Conservation (phyloP, 805 yeast genomes). For the Hanseniaspora hatyaiensis region DNA sequence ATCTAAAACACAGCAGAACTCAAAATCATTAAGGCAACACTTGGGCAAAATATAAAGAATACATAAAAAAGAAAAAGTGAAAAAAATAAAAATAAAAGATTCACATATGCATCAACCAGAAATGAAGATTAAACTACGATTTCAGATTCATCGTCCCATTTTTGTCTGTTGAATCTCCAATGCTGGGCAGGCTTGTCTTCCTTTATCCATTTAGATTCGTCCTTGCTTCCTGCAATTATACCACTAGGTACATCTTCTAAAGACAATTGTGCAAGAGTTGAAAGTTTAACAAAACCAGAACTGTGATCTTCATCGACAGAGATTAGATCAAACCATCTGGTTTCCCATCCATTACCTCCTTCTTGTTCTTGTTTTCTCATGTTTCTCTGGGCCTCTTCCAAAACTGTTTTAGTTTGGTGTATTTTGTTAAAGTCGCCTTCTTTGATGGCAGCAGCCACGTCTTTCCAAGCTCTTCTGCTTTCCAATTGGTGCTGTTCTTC, state of each 20-base stretch:
- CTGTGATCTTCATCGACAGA: constrained; percentile 30
- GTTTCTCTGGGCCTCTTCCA: constrained; percentile 80
- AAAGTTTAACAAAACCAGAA: constrained; percentile 31
- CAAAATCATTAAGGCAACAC: too few species aligned
- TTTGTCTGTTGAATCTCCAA: constrained; percentile 54
- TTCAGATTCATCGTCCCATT: constrained; percentile 51
- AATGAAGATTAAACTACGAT: constrained; percentile 31
- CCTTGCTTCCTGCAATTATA: constrained; percentile 41
- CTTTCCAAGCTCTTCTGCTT: constrained; percentile 77
- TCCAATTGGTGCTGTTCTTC: constrained; percentile 73
- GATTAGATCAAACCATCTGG: constrained; percentile 64
- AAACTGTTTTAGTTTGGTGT: constrained; percentile 57
- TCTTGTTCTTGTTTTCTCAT: constrained; percentile 62
- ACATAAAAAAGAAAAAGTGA: not conserved
- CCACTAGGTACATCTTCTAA: constrained; percentile 60
- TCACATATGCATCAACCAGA: too few species aligned
- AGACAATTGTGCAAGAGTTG: constrained; percentile 45
- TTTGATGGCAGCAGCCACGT: constrained; percentile 79
- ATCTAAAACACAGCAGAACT: too few species aligned
- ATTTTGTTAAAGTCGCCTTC: constrained; percentile 65
- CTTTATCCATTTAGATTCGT: constrained; percentile 31
- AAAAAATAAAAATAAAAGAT: too few species aligned
- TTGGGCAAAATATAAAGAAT: too few species aligned
- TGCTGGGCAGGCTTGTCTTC: constrained; percentile 39
- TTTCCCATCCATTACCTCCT: constrained; percentile 56